phyloP scores from a whole-genome alignment of 2,329 filamentous ascomycete species.

The Pseudogymnoascus sp. region DNA sequence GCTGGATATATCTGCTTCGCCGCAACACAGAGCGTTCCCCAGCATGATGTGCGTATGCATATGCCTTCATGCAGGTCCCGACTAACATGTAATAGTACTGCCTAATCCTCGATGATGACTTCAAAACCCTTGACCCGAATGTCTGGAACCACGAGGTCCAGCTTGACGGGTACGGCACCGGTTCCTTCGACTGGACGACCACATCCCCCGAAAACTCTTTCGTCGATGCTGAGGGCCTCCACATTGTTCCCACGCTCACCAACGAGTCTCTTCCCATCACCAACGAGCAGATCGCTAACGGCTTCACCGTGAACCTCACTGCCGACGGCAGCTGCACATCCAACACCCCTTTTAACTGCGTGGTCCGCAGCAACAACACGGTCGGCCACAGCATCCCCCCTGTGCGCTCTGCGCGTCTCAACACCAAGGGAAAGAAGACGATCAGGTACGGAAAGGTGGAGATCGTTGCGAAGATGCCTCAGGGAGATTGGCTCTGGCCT shows the following conservation, averaged over 20 bases:
- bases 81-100: slow-evolving; percentile 35
- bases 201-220: slow-evolving; percentile 39
- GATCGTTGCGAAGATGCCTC: slow-evolving; percentile 43
- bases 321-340: slow-evolving; percentile 36
- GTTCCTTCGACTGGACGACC: slow-evolving; percentile 47
- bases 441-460: slow-evolving; percentile 45
- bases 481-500: slow-evolving; percentile 48
- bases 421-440: slow-evolving; percentile 38
- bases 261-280: slow-evolving; percentile 34
- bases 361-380: slow-evolving; percentile 35
- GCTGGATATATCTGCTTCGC: slow-evolving; percentile 31
- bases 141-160: slow-evolving; percentile 44
- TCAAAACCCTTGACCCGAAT: slow-evolving; percentile 35
- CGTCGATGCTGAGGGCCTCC: slow-evolving; percentile 39
- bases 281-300: slow-evolving; percentile 31
- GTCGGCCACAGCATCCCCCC: slow-evolving; percentile 40
- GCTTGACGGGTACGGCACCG: slow-evolving; percentile 34
- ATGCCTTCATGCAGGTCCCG: background rate
- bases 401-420: slow-evolving; percentile 40
- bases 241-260: slow-evolving; percentile 47
- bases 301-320: slow-evolving; percentile 38
- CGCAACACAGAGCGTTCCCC: slow-evolving; percentile 13
- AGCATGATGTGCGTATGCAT: background rate
- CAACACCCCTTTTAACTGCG: slow-evolving; percentile 28
- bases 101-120: slow-evolving; percentile 42